Evolutionary conservation across 805 yeast genomes (phyloP).

Genomic region (Yamadazyma endophytica): DNA sequence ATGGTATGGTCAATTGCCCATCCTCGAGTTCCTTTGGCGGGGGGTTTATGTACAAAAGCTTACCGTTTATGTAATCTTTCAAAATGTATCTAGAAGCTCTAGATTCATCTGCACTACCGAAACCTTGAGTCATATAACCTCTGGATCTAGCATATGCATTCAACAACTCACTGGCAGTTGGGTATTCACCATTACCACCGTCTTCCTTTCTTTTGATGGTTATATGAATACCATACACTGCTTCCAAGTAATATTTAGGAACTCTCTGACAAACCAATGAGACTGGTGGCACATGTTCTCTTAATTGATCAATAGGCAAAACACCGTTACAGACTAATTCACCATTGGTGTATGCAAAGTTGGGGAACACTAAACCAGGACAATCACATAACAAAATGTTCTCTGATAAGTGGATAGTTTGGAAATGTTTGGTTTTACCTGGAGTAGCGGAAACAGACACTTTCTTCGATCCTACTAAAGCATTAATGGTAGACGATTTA

Average conservation of each 20-base stretch:
- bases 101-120: constrained; percentile 94
- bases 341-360: constrained; percentile 93
- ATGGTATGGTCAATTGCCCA: constrained; percentile 54
- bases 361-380: constrained; percentile 98
- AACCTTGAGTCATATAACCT: constrained; percentile 96
- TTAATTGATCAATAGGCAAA: constrained; percentile 93
- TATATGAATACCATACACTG: constrained; percentile 88
- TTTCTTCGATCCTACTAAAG: constrained; percentile 91
- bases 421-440: constrained; percentile 98
- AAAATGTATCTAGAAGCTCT: constrained; percentile 89
- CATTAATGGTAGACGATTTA: constrained; percentile 92
- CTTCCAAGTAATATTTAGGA: constrained; percentile 86
- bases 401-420: constrained; percentile 82
- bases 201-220: constrained; percentile 71
- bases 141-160: constrained; percentile 94
- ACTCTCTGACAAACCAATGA: constrained; percentile 81
- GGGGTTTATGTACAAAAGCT: constrained; percentile 76
- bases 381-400: constrained; percentile 91
- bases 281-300: constrained; percentile 88
- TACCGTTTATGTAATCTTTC: constrained; percentile 94
- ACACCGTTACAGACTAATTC: constrained; percentile 98
- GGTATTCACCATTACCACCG: constrained; percentile 78
- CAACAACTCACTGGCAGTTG: constrained; percentile 84
- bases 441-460: constrained; percentile 99
- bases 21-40: constrained; percentile 68